phyloP scores from a whole-genome alignment of 176 grass and related monocot species.

The Stipa capillata region DNA sequence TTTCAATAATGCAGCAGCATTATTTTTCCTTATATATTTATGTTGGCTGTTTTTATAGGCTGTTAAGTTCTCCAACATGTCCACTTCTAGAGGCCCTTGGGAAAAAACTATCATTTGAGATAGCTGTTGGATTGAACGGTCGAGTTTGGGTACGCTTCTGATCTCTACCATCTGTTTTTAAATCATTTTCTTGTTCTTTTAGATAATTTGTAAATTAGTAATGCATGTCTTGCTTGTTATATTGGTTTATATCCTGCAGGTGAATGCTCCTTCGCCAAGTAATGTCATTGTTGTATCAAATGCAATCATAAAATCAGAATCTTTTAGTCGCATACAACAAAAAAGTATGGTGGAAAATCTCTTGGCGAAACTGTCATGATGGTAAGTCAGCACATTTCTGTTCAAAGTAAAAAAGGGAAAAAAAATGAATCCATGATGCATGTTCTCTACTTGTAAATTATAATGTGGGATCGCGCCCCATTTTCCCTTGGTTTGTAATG shows the following conservation, averaged over 20 bases:
- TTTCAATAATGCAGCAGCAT: background rate
- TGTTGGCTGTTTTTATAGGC: constrained; percentile 33
- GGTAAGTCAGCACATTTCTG: constrained; percentile 16
- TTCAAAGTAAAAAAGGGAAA: background rate
- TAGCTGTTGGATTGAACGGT: constrained; percentile 84
- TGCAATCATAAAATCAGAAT: constrained; percentile 73
- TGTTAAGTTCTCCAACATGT: constrained; percentile 71
- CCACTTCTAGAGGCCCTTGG: constrained; percentile 74
- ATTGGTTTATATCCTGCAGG: constrained; percentile 46
- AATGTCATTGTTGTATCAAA: constrained; percentile 72
- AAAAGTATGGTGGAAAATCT: constrained; percentile 81
- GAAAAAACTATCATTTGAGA: constrained; percentile 65
- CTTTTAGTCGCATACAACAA: constrained; percentile 66
- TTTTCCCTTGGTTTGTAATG: background rate
- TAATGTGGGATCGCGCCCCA: background rate
- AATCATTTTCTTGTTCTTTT: background rate
- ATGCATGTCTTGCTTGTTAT: background rate
- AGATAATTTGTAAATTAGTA: background rate
- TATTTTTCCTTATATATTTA: background rate
- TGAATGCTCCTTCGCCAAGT: constrained; percentile 68
- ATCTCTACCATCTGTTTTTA: background rate
- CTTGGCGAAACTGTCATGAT: constrained; percentile 55
- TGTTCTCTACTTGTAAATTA: background rate
- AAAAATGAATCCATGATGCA: background rate
- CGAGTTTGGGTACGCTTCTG: constrained; percentile 72